Evolutionary conservation across 2,329 filamentous ascomycete species (phyloP).

Genomic region (Fusarium sp.): DNA sequence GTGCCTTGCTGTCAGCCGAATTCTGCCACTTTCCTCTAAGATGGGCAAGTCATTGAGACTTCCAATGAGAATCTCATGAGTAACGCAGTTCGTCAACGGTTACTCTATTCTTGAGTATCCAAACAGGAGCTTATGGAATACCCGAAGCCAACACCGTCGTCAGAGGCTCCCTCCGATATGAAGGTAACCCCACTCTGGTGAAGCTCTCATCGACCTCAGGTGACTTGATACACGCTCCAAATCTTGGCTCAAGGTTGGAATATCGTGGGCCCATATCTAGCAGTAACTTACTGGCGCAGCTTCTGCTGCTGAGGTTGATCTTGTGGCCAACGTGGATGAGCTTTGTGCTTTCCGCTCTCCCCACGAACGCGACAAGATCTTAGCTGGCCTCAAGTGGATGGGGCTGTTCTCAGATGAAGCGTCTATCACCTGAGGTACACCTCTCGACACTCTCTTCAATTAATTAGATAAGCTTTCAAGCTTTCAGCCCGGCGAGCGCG

Average conservation of each 20-base stretch:
- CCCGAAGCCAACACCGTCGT: not conserved
- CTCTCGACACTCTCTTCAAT: not conserved
- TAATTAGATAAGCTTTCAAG: not conserved
- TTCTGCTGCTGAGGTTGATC: not conserved
- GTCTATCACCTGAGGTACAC: rapidly evolving
- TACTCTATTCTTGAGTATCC: not conserved
- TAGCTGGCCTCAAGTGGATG: not conserved
- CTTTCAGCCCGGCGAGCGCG: not conserved
- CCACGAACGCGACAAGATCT: not conserved
- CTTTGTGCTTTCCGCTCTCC: not conserved
- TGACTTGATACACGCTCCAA: not conserved
- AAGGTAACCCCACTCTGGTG: rapidly evolving
- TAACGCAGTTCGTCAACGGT: not conserved
- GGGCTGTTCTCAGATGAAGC: not conserved
- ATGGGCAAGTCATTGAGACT: not conserved
- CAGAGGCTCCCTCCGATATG: not conserved
- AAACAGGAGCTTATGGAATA: not conserved
- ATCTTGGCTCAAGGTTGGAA: not conserved
- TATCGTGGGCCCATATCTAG: not conserved
- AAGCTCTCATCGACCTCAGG: not conserved
- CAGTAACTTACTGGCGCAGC: not conserved
- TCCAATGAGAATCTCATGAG: not conserved
- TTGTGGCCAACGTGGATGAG: not conserved
- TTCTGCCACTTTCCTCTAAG: not conserved
- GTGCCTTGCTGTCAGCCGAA: not conserved